A percentile compares a stretch with the other conserved stretches of the same genome.
Conservation (phyloP, 1,139 yeast species). For the Pichia sp. region DNA sequence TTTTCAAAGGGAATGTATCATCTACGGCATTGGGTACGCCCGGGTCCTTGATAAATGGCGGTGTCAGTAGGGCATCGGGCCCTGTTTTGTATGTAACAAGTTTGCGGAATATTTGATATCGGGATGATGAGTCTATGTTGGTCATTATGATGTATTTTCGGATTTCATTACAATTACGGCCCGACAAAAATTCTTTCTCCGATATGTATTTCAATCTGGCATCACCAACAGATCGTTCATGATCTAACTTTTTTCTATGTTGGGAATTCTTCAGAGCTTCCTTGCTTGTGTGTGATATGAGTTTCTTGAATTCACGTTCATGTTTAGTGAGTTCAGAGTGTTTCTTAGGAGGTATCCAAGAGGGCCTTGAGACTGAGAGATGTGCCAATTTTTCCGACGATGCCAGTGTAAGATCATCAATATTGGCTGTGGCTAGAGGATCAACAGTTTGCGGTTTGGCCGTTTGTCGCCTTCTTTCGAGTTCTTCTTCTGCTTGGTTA, state of each 20-base stretch:
- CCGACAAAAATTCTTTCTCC: constrained; percentile 24
- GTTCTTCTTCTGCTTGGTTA: constrained; percentile 30
- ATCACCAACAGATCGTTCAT: constrained; percentile 28
- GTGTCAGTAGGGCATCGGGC: constrained; percentile 1
- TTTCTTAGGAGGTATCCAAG: constrained; percentile 45
- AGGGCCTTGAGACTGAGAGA: constrained; percentile 39
- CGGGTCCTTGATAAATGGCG: constrained; percentile 4
- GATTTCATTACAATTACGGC: constrained; percentile 32
- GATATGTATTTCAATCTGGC: constrained; percentile 29
- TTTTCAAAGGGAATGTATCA: constrained; percentile 1
- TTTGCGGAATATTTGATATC: constrained; percentile 7
- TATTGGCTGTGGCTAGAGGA: constrained; percentile 19
- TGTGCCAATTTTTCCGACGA: constrained; percentile 37
- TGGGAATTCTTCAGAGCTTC: constrained; percentile 25
- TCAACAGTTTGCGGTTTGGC: constrained; percentile 5
- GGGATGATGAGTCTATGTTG: not conserved
- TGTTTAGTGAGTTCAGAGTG: constrained; percentile 34
- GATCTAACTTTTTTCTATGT: constrained; percentile 26
- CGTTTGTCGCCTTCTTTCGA: constrained; percentile 26
- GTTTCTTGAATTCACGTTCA: constrained; percentile 35
- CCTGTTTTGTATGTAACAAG: constrained; percentile 7
- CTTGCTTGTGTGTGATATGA: constrained; percentile 32
- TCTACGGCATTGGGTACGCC: not conserved
- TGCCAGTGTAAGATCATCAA: constrained; percentile 41
- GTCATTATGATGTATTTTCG: constrained; percentile 29